Evolutionary conservation across 495 filamentous ascomycete species (phyloP).

Genomic region (Paragyromitra xinjiangensis): DNA sequence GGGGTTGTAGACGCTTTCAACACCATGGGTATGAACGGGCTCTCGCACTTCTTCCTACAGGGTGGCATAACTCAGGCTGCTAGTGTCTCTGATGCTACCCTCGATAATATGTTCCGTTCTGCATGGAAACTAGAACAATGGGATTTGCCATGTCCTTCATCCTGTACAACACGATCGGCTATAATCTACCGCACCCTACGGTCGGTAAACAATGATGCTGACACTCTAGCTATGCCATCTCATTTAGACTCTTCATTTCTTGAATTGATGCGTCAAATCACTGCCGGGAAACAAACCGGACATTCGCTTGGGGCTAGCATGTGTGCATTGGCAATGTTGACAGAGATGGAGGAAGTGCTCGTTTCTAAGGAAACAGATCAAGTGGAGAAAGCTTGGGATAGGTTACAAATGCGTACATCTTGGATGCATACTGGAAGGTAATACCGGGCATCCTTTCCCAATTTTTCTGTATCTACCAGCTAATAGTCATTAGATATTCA

Average conservation of each 20-base stretch:
- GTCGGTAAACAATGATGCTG: conserved; percentile 72
- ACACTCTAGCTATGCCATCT: conserved; percentile 62
- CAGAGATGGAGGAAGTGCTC: conserved; percentile 82
- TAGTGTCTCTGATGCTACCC: conserved; percentile 65
- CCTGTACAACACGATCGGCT: conserved; percentile 68
- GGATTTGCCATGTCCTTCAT: conserved; percentile 80
- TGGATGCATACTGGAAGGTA: conserved; percentile 86
- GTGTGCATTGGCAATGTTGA: conserved; percentile 76
- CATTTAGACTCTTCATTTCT: conserved; percentile 73
- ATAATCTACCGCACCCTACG: conserved; percentile 83
- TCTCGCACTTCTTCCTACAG: conserved; percentile 76
- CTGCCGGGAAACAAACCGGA: conserved; percentile 66
- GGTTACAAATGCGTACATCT: conserved; percentile 69
- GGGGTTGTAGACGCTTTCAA: conserved; percentile 71
- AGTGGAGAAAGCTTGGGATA: conserved; percentile 69
- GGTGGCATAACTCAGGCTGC: conserved; percentile 64
- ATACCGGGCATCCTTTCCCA: conserved; percentile 42
- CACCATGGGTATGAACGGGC: conserved; percentile 72
- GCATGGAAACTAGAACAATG: conserved; percentile 89
- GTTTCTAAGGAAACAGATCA: conserved; percentile 67
- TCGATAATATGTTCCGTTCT: conserved; percentile 78
- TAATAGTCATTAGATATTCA: conserved; percentile 68
- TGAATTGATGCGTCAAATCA: conserved; percentile 68
- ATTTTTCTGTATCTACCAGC: conserved; percentile 14
- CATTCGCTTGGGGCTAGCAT: conserved; percentile 71